Percentiles rank a stretch among this genome's conserved stretches.
Evolutionary conservation across 192 early-diverging fungal genomes (phyloP).

Genomic region (Podila verticillata): DNA sequence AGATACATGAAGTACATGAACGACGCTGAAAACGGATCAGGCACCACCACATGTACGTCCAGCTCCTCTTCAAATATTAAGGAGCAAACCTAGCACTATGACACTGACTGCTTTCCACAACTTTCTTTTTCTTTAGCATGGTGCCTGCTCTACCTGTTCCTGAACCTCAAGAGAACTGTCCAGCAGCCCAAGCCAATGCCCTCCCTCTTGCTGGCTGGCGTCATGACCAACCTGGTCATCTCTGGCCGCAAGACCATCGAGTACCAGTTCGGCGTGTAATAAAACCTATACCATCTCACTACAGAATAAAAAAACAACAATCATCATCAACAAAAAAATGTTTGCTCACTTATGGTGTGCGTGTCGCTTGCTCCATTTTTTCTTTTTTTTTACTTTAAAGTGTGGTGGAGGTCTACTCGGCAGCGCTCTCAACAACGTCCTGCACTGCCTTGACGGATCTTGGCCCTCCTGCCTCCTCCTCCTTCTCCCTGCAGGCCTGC

Average conservation of each 20-base stretch:
- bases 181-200: constrained; percentile 37
- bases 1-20: constrained; percentile 47
- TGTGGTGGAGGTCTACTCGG: not conserved
- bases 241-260: constrained; percentile 48
- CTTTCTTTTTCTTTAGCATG: constrained; percentile 13
- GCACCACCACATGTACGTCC: constrained; percentile 43
- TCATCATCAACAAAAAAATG: not conserved
- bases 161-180: constrained; percentile 38
- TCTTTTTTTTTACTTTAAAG: not conserved
- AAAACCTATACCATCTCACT: not conserved
- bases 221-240: constrained; percentile 31
- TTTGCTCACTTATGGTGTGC: too few species aligned
- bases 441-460: not conserved
- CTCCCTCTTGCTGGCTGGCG: constrained; percentile 30
- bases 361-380: too few species aligned
- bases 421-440: constrained; percentile 9
- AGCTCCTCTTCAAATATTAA: not conserved
- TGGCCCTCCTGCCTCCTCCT: not conserved
- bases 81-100: not conserved
- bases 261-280: constrained; percentile 35
- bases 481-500: not conserved
- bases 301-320: not conserved
- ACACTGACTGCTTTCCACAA: too few species aligned
- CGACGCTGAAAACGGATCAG: constrained; percentile 45
- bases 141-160: constrained; percentile 38